Evolutionary conservation across 768 basidiomycete species (phyloP), one percentile per base, ranked within the genome.

Genomic region (Pulveroboletus sp.): DNA sequence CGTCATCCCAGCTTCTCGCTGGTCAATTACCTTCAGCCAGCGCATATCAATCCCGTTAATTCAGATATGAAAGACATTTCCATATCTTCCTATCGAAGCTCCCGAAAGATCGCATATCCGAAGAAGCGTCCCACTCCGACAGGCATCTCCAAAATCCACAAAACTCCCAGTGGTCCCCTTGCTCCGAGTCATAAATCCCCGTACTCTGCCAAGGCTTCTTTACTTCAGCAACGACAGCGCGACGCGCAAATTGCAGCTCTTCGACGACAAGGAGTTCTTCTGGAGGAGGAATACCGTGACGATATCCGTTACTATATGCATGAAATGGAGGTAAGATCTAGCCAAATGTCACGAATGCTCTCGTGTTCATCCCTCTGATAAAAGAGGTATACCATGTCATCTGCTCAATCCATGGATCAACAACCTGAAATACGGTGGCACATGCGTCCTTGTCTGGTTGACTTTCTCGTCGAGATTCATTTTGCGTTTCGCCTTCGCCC

Each of bases 361-460:
- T 34, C 21, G 25, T 56, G 20, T 45, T 55, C 49, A 59, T 43
- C 41, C 41, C 11, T 34, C 2, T 32, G n/a, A 31, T 20, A 29
- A 50, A 25, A 94, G 94, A 80, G 78, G 49, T 81, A 69, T 60
- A 98, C 95, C 32, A 87, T 90, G 81, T 89, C 89, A 24, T 93
- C 87, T n/a, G 83, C 86, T 32, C 81, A 93, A 55, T 92, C 93
- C 43, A 99, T 99, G 91, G 97, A 99, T 68, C 92, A 94, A 72
- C 97, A 99, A 66, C 95, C 97, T 29, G 97, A 99, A 71, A 93
- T 99, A 64, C 80, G 87, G 61, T 98, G 97, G 97, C 91, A 94
- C 71, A 99, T 99, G 97, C 91, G 97, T 32, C 92, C 92, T 29
- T 95, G 90, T 74, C 84, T 99, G 38, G 92, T 98, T 66, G 97